These are phyloP conservation scores for Barnettozyma sucrosica DNA, from an alignment of 805 yeast species.

Conservation along the genomic window DNA sequence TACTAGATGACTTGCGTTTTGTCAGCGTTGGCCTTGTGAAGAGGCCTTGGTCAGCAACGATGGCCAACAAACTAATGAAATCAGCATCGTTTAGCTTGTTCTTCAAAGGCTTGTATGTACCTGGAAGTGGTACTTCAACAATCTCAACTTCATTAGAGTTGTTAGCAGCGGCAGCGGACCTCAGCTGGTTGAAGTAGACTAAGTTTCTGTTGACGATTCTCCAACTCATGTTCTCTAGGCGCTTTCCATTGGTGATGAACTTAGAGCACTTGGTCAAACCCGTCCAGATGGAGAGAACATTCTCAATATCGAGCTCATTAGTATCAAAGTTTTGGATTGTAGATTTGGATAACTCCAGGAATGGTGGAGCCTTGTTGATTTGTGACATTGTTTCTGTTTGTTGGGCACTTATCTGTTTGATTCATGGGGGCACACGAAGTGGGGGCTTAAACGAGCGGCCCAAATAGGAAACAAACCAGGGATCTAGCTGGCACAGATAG, in stretches of 20 bases:
- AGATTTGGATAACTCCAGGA: slow-evolving; percentile 25
- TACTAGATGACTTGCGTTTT: slow-evolving; percentile 19
- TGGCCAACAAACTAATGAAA: slow-evolving; percentile 23
- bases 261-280: slow-evolving; percentile 29
- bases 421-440: background rate
- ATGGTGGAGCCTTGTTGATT: slow-evolving; percentile 26
- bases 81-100: slow-evolving; percentile 25
- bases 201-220: slow-evolving; percentile 27
- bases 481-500: background rate
- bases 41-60: slow-evolving; percentile 23
- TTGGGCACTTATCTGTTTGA: background rate
- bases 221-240: slow-evolving; percentile 29
- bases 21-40: slow-evolving; percentile 17
- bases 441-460: background rate
- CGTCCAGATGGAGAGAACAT: slow-evolving; percentile 37
- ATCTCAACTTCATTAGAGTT: slow-evolving; percentile 4
- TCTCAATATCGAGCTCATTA: slow-evolving; percentile 32
- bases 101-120: slow-evolving; percentile 10
- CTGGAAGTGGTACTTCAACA: slow-evolving; percentile 4
- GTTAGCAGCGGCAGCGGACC: slow-evolving; percentile 6
- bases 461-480: background rate
- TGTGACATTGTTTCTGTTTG: slow-evolving; percentile 9
- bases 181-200: slow-evolving; percentile 14
- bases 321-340: slow-evolving; percentile 24
- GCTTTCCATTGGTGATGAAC: slow-evolving; percentile 25